phyloP scores from a whole-genome alignment of 2,329 filamentous ascomycete genomes.

The Fusarium illudens region DNA sequence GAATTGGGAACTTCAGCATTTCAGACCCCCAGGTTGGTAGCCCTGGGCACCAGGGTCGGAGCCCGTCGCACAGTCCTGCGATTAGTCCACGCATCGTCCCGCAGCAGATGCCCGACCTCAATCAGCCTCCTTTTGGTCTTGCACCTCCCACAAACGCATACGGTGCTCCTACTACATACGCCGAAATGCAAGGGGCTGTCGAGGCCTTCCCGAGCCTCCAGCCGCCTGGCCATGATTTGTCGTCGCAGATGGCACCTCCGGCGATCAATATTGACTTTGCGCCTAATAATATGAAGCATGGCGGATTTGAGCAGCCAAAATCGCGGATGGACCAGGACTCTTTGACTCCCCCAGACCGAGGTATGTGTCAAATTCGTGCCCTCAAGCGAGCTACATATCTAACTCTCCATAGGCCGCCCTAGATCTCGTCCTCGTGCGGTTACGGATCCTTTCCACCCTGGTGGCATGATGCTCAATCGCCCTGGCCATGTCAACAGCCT shows the following conservation, averaged over 20 bases:
- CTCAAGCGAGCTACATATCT: constrained; percentile 18
- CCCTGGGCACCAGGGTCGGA: constrained; percentile 74
- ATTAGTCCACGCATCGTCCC: constrained; percentile 70
- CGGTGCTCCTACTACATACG: constrained; percentile 44
- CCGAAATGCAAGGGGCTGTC: constrained; percentile 49
- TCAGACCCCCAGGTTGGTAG: constrained; percentile 74
- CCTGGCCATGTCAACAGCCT: constrained; percentile 53
- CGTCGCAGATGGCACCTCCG: constrained; percentile 81
- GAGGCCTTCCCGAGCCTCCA: constrained; percentile 65
- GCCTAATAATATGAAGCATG: constrained; percentile 67
- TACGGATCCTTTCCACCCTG: constrained; percentile 67
- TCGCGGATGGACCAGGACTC: constrained; percentile 77
- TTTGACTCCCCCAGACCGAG: constrained; percentile 80
- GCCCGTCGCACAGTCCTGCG: constrained; percentile 78
- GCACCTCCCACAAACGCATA: constrained; percentile 52
- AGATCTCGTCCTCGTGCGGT: constrained; percentile 62
- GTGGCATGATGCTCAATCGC: constrained; percentile 52
- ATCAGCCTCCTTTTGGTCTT: constrained; percentile 58
- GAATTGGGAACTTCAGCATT: constrained; percentile 82
- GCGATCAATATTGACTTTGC: constrained; percentile 95
- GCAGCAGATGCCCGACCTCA: constrained; percentile 63
- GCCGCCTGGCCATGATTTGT: constrained; percentile 66
- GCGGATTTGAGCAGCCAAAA: constrained; percentile 61
- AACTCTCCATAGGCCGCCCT: constrained; percentile 53
- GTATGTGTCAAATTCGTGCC: constrained; percentile 50